phyloP scores from a whole-genome alignment of 208 protist species.

The Crithidia bombi region DNA sequence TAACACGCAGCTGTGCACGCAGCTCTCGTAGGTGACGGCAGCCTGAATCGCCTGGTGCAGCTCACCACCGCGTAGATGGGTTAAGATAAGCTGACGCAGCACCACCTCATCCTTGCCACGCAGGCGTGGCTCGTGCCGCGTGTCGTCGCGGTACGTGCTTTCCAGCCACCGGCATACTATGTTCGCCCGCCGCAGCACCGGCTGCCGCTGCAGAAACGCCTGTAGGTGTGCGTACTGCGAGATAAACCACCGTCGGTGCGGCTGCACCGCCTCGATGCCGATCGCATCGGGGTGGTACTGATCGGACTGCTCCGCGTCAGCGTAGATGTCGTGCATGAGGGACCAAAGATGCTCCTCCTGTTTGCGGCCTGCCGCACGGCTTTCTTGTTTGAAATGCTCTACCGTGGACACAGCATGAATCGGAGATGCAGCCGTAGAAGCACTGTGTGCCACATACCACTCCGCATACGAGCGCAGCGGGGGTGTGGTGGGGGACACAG shows the following conservation, averaged over 20 bases:
- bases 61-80: slow-evolving; percentile 71
- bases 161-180: slow-evolving; percentile 82
- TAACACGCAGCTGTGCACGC: slow-evolving; percentile 80
- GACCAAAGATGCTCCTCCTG: slow-evolving; percentile 69
- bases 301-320: slow-evolving; percentile 53
- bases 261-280: slow-evolving; percentile 57
- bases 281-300: slow-evolving; percentile 71
- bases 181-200: slow-evolving; percentile 65
- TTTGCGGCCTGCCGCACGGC: slow-evolving; percentile 33
- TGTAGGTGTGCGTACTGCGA: slow-evolving; percentile 82
- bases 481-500: neutral
- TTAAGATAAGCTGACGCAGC: slow-evolving; percentile 75
- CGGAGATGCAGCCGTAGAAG: neutral
- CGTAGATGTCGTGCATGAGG: slow-evolving; percentile 56
- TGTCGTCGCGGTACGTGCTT: slow-evolving; percentile 51
- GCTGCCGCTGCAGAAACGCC: slow-evolving; percentile 58
- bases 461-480: slow-evolving; percentile 48
- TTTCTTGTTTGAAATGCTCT: slow-evolving; percentile 52
- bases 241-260: slow-evolving; percentile 81
- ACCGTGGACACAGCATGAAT: slow-evolving; percentile 36
- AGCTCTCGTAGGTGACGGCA: slow-evolving; percentile 52
- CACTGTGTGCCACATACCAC: slow-evolving; percentile 45
- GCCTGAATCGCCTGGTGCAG: slow-evolving; percentile 64
- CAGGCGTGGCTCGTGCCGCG: slow-evolving; percentile 35
- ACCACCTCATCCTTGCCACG: slow-evolving; percentile 60